Conservation (phyloP, 2,329 filamentous ascomycete species). For the Ophiostoma piceae region DNA sequence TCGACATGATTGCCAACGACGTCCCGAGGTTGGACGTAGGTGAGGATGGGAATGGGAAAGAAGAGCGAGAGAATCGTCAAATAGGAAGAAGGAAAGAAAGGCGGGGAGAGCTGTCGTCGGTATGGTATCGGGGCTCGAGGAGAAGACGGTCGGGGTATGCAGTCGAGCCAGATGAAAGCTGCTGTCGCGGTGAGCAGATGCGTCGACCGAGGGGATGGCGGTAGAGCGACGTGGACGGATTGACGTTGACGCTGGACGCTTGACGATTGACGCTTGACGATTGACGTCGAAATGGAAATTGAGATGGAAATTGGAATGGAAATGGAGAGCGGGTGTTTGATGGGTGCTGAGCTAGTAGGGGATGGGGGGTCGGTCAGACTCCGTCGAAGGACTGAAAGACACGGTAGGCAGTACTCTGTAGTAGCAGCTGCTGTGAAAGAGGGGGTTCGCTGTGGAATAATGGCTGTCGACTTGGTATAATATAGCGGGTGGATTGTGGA, state of each 20-base stretch:
- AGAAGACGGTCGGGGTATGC: not conserved
- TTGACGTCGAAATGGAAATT: constrained; percentile 15
- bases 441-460: not conserved
- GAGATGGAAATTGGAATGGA: constrained; percentile 1
- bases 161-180: not conserved
- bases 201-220: not conserved
- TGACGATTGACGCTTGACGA: not conserved
- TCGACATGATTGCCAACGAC: constrained; percentile 33
- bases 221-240: not conserved
- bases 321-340: constrained; percentile 11
- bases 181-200: not conserved
- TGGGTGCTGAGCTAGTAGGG: constrained; percentile 6
- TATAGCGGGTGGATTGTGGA: not conserved
- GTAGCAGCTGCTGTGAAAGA: not conserved
- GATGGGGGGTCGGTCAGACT: not conserved
- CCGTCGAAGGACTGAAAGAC: not conserved
- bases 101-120: not conserved
- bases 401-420: not conserved
- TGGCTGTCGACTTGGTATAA: not conserved
- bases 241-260: not conserved
- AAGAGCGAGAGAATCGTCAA: not conserved
- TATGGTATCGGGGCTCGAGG: not conserved
- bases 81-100: not conserved
- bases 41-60: not conserved
- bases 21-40: not conserved